Evolutionary conservation across 192 early-diverging fungal genomes (phyloP), one percentile per base, ranked within the genome.

Genomic region (Chytriomyces sp.): DNA sequence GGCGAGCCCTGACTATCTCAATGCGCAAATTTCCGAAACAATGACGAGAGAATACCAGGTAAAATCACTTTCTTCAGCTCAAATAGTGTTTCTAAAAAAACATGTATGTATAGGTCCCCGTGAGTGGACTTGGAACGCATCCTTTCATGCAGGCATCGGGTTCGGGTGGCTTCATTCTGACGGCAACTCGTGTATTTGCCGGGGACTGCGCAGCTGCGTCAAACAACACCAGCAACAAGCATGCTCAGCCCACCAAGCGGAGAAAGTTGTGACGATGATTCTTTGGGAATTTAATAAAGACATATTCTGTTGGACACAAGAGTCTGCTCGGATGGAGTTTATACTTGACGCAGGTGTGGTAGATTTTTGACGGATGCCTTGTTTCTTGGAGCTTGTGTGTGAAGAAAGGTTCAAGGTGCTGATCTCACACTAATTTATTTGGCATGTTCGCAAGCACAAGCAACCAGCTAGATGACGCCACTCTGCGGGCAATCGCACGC

Each of bases 1-100:
- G 45, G 84, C 81, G 60, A 92, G 89, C 8, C 83, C 82, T 0
- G 86, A 89, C 16, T 95, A 89, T 50, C 76, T 97, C 63, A 94
- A 95, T 57, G 90, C 93, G 11, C 92, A 95, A 77, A 70, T 99
- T 23, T 93, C 92, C 1, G 97, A 99, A 76, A 94, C 92, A 77
- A 96, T 92, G 93, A 83, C 97, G 64, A 88, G 98, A 35, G 91
- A 96, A 77, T 88, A 88, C 66, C 87, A 88, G 82, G 86, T 87
- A 6, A 11, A 24, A 13, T 64, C 63, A 13, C 11, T 49, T 35
- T 35, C 35, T 35, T 35, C 75, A 4, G 1, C 77, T n/a, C 76
- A 53, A 74, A 24, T 35, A 16, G 28, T 35, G 64, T 60, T 20
- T 35, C n/a, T 76, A 18, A 18, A 10, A 2, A 9, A 64, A 2